These are phyloP conservation scores for Verbascum thapsus DNA, from an alignment of 257 asterid genomes.

Conservation along the genomic window DNA sequence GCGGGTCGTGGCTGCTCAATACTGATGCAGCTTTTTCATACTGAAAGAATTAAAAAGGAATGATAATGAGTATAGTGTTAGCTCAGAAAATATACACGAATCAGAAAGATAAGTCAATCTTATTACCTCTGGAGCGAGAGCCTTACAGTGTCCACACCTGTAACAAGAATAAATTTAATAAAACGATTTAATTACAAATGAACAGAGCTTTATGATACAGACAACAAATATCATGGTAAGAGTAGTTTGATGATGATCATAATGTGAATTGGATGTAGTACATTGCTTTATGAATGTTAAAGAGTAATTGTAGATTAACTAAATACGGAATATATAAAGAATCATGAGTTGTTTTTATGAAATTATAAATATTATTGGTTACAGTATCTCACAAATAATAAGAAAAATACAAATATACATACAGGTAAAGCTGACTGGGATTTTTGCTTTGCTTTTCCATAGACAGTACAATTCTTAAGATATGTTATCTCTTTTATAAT, in stretches of 20 bases:
- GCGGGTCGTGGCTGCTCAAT: constrained; percentile 73
- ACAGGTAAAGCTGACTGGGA: too few species aligned
- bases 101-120: neutral
- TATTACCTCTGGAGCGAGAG: constrained; percentile 93
- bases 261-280: neutral
- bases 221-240: neutral
- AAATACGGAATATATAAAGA: neutral
- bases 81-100: neutral
- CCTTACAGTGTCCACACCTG: constrained; percentile 97
- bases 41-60: constrained; percentile 30
- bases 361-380: neutral
- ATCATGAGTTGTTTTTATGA: neutral
- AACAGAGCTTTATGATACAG: neutral
- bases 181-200: constrained; percentile 18
- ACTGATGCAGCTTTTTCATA: constrained; percentile 78
- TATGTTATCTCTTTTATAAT: too few species aligned
- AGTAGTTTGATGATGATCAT: constrained; percentile 1
- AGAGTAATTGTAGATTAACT: neutral
- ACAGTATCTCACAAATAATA: neutral
- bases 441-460: too few species aligned
- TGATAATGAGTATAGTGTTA: constrained; percentile 19
- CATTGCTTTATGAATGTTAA: neutral
- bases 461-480: too few species aligned
- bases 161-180: constrained; percentile 17
- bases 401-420: neutral